A percentile compares a stretch with the other conserved stretches of the same genome.
Conservation (phyloP, 306 rosid species). For the Mucuna pruriens region DNA sequence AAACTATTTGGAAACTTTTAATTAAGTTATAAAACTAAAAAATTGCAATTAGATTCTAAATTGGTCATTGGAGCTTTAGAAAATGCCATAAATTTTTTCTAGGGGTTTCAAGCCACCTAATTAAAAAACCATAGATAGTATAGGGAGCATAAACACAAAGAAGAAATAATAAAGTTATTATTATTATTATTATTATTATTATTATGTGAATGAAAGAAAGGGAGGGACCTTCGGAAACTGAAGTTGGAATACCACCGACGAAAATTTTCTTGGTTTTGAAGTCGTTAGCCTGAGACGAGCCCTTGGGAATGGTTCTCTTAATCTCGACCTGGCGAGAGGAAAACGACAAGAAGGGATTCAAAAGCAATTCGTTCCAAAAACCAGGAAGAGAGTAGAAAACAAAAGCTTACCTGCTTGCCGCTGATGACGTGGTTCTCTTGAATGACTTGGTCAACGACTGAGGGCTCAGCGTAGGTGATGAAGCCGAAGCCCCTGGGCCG, state of each 20-base stretch:
- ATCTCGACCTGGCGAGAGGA: constrained; percentile 71
- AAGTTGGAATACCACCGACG: constrained; percentile 90
- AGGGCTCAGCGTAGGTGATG: constrained; percentile 83
- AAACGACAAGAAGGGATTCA: background rate
- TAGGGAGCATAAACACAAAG: background rate
- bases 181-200: background rate
- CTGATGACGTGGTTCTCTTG: constrained; percentile 76
- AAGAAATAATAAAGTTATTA: background rate
- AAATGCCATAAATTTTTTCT: too few relatives aligned
- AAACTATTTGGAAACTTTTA: too few relatives aligned
- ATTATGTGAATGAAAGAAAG: background rate
- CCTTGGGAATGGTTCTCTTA: constrained; percentile 94
- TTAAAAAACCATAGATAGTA: too few relatives aligned
- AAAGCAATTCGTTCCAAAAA: background rate
- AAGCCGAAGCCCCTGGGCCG: constrained; percentile 93
- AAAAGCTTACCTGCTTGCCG: constrained; percentile 66
- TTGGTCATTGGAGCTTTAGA: too few relatives aligned
- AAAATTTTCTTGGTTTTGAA: constrained; percentile 88
- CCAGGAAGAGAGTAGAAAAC: background rate
- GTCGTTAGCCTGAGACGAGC: constrained; percentile 76
- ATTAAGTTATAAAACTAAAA: too few relatives aligned
- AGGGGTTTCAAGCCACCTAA: too few relatives aligned
- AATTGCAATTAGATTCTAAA: too few relatives aligned
- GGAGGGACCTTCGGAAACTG: constrained; percentile 77
- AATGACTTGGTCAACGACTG: constrained; percentile 83